Evolutionary conservation across 805 yeast species (phyloP).

Genomic region (Kodamaea kakaduensis): DNA sequence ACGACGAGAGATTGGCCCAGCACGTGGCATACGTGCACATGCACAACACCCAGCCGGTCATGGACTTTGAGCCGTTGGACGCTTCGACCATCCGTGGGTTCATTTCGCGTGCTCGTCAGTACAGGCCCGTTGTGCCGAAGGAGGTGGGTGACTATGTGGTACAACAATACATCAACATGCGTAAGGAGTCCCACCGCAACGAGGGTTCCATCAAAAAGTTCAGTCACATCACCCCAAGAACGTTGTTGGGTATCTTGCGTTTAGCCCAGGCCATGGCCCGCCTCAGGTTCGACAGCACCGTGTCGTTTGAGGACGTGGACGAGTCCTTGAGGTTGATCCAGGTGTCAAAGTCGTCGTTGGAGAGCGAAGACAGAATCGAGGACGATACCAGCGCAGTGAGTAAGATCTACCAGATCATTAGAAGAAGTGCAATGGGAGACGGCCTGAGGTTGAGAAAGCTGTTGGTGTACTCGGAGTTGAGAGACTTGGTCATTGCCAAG

Average conservation of each 20-base stretch:
- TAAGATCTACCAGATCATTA: slow-evolving; percentile 67
- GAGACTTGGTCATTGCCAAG: slow-evolving; percentile 64
- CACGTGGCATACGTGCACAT: slow-evolving; percentile 96
- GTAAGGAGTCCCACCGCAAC: slow-evolving; percentile 84
- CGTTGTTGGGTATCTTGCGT: slow-evolving; percentile 84
- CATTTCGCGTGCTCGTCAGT: slow-evolving; percentile 78
- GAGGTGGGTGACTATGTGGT: slow-evolving; percentile 86
- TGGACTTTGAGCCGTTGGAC: slow-evolving; percentile 71
- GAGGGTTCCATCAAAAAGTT: slow-evolving; percentile 75
- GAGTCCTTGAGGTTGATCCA: slow-evolving; percentile 86
- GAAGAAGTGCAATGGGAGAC: slow-evolving; percentile 47
- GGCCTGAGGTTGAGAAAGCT: slow-evolving; percentile 25
- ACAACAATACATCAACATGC: slow-evolving; percentile 79
- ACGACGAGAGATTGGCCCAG: slow-evolving; percentile 81
- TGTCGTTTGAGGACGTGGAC: slow-evolving; percentile 79
- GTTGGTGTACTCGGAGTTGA: slow-evolving; percentile 46
- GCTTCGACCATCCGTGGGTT: slow-evolving; percentile 80
- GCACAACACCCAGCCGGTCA: slow-evolving; percentile 82
- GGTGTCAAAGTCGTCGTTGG: slow-evolving; percentile 82
- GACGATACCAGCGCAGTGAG: slow-evolving; percentile 61
- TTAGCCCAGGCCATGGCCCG: slow-evolving; percentile 94
- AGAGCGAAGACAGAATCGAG: slow-evolving; percentile 46
- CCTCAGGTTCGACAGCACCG: slow-evolving; percentile 71
- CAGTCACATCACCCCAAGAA: slow-evolving; percentile 93
- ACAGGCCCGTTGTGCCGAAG: slow-evolving; percentile 78